phyloP scores from a whole-genome alignment of 331 rosid genomes.

The Quercus tomentella region DNA sequence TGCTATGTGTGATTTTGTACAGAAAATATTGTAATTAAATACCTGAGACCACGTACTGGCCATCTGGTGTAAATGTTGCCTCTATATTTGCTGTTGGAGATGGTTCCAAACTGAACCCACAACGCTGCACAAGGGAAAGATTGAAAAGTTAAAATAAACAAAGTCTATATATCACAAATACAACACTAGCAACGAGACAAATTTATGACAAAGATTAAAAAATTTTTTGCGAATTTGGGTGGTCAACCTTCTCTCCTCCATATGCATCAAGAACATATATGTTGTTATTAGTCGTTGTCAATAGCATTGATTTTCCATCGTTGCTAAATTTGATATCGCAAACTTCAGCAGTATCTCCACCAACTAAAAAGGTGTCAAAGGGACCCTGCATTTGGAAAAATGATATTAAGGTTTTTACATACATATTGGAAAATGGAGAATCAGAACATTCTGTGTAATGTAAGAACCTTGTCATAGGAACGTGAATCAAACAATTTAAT shows the following conservation, averaged over 20 bases:
- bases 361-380: conserved; percentile 94
- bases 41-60: conserved; percentile 92
- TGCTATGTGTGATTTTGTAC: neutral
- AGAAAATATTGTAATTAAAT: neutral
- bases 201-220: neutral
- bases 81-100: conserved; percentile 71
- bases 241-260: conserved; percentile 82
- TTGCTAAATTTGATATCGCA: conserved; percentile 96
- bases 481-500: conserved; percentile 95
- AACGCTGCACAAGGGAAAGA: conserved; percentile 56
- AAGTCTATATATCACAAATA: neutral
- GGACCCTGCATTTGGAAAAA: conserved; percentile 67
- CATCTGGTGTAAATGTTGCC: conserved; percentile 97
- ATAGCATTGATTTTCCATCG: conserved; percentile 97
- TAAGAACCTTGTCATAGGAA: conserved; percentile 86
- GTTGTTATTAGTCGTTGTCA: conserved; percentile 82
- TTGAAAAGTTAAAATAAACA: neutral
- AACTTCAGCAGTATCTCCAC: conserved; percentile 98
- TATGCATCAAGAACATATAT: conserved; percentile 95
- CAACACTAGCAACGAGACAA: conserved; percentile 6
- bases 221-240: conserved; percentile 9
- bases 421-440: conserved; percentile 3
- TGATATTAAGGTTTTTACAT: conserved; percentile 16
- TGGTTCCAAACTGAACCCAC: conserved; percentile 94
- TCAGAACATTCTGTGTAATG: conserved; percentile 16